phyloP scores from a whole-genome alignment of 1,284 basidiomycete species.

The Cutaneotrichosporon daszewskae region DNA sequence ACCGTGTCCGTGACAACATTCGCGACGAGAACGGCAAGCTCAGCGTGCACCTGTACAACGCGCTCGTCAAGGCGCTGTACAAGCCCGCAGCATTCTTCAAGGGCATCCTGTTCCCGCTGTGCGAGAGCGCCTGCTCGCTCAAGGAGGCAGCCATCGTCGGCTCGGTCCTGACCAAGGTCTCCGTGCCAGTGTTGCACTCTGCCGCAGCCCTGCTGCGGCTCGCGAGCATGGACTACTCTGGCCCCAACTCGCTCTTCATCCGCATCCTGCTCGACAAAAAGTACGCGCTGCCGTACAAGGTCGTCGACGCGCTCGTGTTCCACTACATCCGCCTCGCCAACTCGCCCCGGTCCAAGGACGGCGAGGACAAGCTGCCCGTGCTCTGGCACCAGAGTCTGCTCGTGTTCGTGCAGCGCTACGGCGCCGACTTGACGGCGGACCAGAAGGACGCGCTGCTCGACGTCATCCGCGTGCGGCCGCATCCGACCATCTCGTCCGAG shows the following conservation, averaged over 20 bases:
- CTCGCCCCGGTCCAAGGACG: constrained; percentile 66
- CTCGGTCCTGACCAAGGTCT: constrained; percentile 84
- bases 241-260: constrained; percentile 94
- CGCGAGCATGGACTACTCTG: constrained; percentile 94
- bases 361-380: constrained; percentile 69
- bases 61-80: constrained; percentile 83
- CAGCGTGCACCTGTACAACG: constrained; percentile 89
- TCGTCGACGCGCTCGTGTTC: constrained; percentile 93
- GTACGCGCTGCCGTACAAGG: constrained; percentile 96
- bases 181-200: constrained; percentile 91
- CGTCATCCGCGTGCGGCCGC: constrained; percentile 77
- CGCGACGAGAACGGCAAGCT: constrained; percentile 68
- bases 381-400: constrained; percentile 97
- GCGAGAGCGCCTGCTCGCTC: constrained; percentile 82
- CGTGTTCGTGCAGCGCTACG: constrained; percentile 91
- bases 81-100: constrained; percentile 99
- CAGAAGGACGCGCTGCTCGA: constrained; percentile 97
- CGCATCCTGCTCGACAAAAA: constrained; percentile 97
- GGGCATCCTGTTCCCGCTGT: constrained; percentile 91
- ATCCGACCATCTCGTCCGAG: constrained; percentile 83
- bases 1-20: constrained; percentile 88
- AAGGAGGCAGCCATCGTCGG: constrained; percentile 95
- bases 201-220: constrained; percentile 90
- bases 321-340: constrained; percentile 95
- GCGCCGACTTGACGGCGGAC: constrained; percentile 91